Percentiles rank a stretch among this genome's conserved stretches.
phyloP scores from a whole-genome alignment of 805 yeast species.

The Hanseniaspora singularis region DNA sequence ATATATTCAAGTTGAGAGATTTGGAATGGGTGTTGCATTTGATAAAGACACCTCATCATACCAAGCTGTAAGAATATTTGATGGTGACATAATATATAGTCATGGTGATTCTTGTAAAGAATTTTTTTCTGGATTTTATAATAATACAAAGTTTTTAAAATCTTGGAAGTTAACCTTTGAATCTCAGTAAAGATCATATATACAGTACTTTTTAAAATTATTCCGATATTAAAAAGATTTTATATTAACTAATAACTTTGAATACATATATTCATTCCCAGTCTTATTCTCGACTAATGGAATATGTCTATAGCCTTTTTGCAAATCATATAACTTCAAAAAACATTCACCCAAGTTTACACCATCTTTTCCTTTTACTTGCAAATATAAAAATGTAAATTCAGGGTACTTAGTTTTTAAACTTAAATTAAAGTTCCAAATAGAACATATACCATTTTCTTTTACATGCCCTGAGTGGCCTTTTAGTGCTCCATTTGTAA shows the following conservation, averaged over 20 bases:
- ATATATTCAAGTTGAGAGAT: constrained; percentile 37
- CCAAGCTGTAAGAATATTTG: constrained; percentile 14
- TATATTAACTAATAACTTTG: constrained; percentile 38
- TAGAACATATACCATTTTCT: constrained; percentile 78
- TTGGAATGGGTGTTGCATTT: constrained; percentile 39
- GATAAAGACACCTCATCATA: constrained; percentile 22
- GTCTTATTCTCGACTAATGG: constrained; percentile 55
- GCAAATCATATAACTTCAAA: constrained; percentile 48
- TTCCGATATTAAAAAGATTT: too few relatives aligned
- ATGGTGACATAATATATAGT: constrained; percentile 9
- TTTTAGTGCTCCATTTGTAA: constrained; percentile 16
- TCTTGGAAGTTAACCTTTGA: constrained; percentile 1
- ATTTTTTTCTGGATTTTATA: constrained; percentile 5
- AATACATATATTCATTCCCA: constrained; percentile 66
- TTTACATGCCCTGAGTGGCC: constrained; percentile 29
- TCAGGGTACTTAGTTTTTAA: constrained; percentile 32
- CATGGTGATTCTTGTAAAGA: constrained; percentile 5
- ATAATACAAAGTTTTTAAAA: neutral
- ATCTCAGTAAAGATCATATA: neutral
- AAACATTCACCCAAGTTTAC: constrained; percentile 46
- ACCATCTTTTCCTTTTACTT: constrained; percentile 35
- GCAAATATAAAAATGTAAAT: constrained; percentile 46
- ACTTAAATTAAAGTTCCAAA: constrained; percentile 54
- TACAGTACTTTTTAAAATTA: too few relatives aligned
- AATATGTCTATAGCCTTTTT: constrained; percentile 70